Evolutionary conservation across 2,329 filamentous ascomycete genomes (phyloP), one percentile per base, ranked within the genome.

Genomic region (Chrysosphaeria jannelii): DNA sequence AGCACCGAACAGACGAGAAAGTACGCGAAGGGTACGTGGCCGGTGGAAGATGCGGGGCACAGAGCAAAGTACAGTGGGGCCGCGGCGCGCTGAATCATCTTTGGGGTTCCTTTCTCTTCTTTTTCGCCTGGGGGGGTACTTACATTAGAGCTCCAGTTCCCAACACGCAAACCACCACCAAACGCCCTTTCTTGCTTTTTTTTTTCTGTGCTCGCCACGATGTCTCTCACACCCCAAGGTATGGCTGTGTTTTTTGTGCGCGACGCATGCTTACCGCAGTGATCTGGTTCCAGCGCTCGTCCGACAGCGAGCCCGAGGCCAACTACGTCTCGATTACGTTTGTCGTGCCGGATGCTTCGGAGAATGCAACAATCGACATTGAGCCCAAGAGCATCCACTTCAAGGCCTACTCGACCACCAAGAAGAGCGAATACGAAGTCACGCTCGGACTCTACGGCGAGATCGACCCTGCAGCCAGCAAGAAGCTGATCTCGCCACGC

Each of bases 261-360:
- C n/a, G n/a, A n/a, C n/a, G n/a, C n/a, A n/a, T n/a, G 1, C 6
- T 10, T 13, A 1, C 16, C 10, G 2, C 23, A 93, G 85, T 97
- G 37, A 71, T 78, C 48, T 97, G 85, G 85, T 81, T 85, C 34
- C 85, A 97, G 57, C 79, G 85, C 56, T 93, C 81, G 22, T 85
- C 68, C 40, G 53, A 47, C 36, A 53, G 54, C 35, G 79, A 91
- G 26, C 44, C 71, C 27, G 58, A 67, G 44, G 88, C 79, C 57
- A 97, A 97, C 60, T 74, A 76, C 52, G 53, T 97, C 57, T 89
- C 78, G 55, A 60, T 97, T 35, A 88, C 75, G 42, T 75, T 97
- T 50, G 61, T 63, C 38, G 78, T 79, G 23, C 62, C 79, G 36
- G 85, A 97, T 44, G 52, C 71, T 36, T 53, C 63, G 37, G 53